phyloP scores from a whole-genome alignment of 306 rosid genomes.

The Cucurbita argyrosperma region DNA sequence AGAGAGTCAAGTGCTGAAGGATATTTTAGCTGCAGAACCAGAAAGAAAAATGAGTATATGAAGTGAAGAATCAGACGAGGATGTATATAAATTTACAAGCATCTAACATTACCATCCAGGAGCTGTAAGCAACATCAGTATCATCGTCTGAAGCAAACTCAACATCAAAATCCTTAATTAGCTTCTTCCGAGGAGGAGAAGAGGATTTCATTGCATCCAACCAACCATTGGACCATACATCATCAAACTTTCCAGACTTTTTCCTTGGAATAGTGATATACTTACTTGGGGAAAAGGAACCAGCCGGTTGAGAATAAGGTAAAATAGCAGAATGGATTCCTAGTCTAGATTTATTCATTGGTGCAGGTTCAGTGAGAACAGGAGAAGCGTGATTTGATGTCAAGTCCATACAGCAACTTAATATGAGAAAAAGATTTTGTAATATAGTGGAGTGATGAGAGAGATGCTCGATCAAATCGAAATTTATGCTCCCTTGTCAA shows the following conservation, averaged over 20 bases:
- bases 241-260: conserved; percentile 46
- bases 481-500: background rate
- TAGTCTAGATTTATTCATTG: conserved; percentile 62
- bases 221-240: conserved; percentile 82
- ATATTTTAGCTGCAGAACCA: conserved; percentile 37
- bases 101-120: conserved; percentile 48
- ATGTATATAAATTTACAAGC: background rate
- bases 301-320: conserved; percentile 48
- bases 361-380: conserved; percentile 57
- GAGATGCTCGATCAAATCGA: background rate
- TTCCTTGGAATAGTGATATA: conserved; percentile 43
- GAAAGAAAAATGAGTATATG: background rate
- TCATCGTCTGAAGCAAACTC: conserved; percentile 60
- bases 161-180: conserved; percentile 23
- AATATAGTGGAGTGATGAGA: background rate
- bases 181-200: conserved; percentile 79
- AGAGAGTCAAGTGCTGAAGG: conserved; percentile 73
- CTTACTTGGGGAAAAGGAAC: conserved; percentile 36
- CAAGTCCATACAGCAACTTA: conserved; percentile 52
- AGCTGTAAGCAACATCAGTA: conserved; percentile 30
- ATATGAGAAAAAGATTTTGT: background rate
- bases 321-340: conserved; percentile 44
- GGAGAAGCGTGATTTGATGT: conserved; percentile 49
- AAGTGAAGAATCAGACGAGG: background rate
- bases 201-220: conserved; percentile 92